A percentile compares a stretch with the other conserved stretches of the same genome.
These are phyloP conservation scores for Lepidium didymum DNA, from an alignment of 345 rosid genomes.

Conservation along the genomic window DNA sequence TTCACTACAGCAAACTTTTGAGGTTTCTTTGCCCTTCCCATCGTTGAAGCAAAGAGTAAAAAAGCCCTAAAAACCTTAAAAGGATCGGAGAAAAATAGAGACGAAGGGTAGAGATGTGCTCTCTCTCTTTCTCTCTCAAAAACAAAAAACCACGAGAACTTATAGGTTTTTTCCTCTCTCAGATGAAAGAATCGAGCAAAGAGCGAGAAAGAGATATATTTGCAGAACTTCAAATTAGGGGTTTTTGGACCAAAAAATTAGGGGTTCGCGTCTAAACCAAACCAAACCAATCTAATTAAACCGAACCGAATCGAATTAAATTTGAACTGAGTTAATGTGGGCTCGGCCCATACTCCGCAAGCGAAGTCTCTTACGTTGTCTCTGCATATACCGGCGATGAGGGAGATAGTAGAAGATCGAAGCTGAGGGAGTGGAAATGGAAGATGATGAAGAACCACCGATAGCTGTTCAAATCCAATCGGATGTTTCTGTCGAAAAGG, in stretches of 20 bases:
- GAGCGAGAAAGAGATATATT: background rate
- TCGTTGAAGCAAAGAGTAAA: conserved; percentile 6
- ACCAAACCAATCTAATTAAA: background rate
- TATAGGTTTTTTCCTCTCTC: background rate
- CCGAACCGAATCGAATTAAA: background rate
- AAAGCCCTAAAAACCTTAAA: background rate
- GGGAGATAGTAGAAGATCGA: background rate
- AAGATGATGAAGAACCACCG: conserved; percentile 67
- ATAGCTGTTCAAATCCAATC: conserved; percentile 49
- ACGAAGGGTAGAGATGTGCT: background rate
- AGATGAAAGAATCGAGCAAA: background rate
- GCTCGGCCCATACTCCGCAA: background rate
- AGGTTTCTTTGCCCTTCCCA: conserved; percentile 77
- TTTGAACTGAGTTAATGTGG: background rate
- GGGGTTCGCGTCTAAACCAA: background rate
- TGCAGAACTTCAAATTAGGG: background rate
- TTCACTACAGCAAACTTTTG: conserved; percentile 82
- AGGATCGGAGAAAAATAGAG: background rate
- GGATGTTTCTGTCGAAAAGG: background rate
- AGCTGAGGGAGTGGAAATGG: conserved; percentile 31
- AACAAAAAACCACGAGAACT: background rate
- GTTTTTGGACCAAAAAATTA: background rate
- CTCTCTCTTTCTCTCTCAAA: background rate
- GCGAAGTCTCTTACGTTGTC: background rate
- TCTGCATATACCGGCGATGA: background rate